A percentile compares a stretch with the other conserved stretches of the same genome.
These are phyloP conservation scores for Suillus cothurnatus DNA, from an alignment of 768 basidiomycete species.

Conservation along the genomic window DNA sequence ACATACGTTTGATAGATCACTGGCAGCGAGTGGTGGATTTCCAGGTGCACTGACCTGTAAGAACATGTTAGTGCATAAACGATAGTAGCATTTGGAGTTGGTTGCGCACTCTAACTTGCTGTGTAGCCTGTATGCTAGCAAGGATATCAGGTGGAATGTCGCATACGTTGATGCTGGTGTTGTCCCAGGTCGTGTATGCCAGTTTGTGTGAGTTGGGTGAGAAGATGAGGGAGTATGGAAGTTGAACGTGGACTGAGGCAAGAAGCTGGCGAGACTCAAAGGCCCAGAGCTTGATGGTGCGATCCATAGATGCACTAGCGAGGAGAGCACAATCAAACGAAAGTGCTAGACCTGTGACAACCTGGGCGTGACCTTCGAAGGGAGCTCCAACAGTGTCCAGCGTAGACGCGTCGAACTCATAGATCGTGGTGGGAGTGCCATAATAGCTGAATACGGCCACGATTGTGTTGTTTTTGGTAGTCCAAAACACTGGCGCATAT, in stretches of 20 bases:
- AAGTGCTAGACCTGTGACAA: not conserved
- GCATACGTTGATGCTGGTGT: not conserved
- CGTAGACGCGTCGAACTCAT: not conserved
- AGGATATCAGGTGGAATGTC: not conserved
- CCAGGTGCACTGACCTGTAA: not conserved
- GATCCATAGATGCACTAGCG: not conserved
- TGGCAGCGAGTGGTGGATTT: too few species aligned
- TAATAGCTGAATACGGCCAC: not conserved
- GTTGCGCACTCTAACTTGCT: not conserved
- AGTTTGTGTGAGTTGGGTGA: not conserved
- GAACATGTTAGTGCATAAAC: not conserved
- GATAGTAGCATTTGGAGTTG: not conserved
- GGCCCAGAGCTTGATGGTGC: not conserved
- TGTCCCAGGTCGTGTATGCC: not conserved
- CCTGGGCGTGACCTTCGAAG: not conserved
- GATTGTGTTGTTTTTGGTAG: not conserved
- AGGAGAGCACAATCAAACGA: not conserved
- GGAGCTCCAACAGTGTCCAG: not conserved
- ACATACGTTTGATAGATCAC: not conserved
- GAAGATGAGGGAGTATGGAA: not conserved
- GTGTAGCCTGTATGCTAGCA: not conserved
- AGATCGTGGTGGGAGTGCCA: not conserved
- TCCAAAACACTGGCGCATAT: not conserved
- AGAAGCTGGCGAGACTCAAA: not conserved
- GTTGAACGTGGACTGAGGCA: not conserved